Evolutionary conservation across 1,284 basidiomycete species (phyloP).

Genomic region (Tylopilus sp.): DNA sequence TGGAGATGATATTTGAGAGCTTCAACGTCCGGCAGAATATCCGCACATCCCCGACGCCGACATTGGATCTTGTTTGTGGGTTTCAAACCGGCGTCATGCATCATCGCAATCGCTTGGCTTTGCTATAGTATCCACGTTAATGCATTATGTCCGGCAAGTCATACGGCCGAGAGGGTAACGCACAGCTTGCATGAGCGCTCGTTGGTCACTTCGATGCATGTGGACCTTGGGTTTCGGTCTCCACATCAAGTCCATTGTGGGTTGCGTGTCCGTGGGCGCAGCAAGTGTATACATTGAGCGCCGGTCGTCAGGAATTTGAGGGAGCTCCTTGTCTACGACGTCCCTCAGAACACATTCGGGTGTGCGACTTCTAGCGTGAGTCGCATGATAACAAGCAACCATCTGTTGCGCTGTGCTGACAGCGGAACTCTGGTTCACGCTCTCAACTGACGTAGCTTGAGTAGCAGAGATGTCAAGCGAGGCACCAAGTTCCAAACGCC

Average conservation of each 20-base stretch:
- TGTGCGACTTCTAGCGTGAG: slow-evolving; percentile 3
- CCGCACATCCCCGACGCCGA: slow-evolving; percentile 47
- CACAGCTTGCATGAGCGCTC: slow-evolving; percentile 41
- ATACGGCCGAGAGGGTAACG: slow-evolving; percentile 14
- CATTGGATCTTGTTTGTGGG: slow-evolving; percentile 39
- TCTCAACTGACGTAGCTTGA: slow-evolving; percentile 2
- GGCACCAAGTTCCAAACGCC: slow-evolving; percentile 14
- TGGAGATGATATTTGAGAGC: slow-evolving; percentile 55
- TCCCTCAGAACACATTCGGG: slow-evolving; percentile 2
- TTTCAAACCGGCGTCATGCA: slow-evolving; percentile 30
- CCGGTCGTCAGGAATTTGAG: slow-evolving; percentile 23
- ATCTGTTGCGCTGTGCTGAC: slow-evolving; percentile 41
- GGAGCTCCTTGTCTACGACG: slow-evolving; percentile 15
- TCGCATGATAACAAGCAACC: slow-evolving; percentile 35
- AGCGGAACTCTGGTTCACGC: slow-evolving; percentile 8
- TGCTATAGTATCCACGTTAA: slow-evolving; percentile 31
- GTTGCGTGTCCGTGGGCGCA: slow-evolving; percentile 10
- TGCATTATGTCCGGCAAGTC: background rate
- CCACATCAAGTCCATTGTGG: slow-evolving; percentile 32
- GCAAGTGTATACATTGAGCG: slow-evolving; percentile 28
- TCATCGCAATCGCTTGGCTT: slow-evolving; percentile 39
- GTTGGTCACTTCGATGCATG: slow-evolving; percentile 33
- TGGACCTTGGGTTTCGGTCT: slow-evolving; percentile 32
- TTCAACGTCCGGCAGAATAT: slow-evolving; percentile 43
- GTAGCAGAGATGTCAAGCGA: background rate